Conservation (phyloP, 2,329 filamentous ascomycete genomes). For the Claviceps fusiformis region DNA sequence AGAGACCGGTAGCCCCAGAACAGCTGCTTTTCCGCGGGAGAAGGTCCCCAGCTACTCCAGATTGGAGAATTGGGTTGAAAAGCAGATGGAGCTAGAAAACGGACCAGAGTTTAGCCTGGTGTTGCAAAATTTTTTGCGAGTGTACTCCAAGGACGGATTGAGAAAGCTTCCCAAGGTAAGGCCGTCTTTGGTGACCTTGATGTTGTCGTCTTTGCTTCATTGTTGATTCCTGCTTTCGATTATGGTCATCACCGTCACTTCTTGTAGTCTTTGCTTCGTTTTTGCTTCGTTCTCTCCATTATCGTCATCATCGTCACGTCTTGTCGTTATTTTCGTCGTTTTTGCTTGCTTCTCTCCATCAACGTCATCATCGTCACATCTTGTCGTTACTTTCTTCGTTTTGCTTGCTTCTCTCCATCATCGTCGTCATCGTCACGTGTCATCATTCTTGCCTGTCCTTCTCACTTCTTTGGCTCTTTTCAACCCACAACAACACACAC, state of each 20-base stretch:
- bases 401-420: background rate
- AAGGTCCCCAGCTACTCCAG: slow-evolving; percentile 21
- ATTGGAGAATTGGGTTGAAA: slow-evolving; percentile 25
- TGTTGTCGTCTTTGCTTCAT: background rate
- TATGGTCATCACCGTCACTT: background rate
- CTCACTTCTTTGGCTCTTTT: background rate
- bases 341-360: background rate
- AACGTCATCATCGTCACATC: too few relatives aligned
- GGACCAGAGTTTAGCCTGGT: slow-evolving; percentile 18
- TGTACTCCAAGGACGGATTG: slow-evolving; percentile 21
- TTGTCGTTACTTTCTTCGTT: background rate
- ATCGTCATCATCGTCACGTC: background rate
- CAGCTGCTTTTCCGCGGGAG: slow-evolving; percentile 24
- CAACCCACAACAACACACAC: background rate
- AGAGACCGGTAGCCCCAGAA: slow-evolving; percentile 17
- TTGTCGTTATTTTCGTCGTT: background rate
- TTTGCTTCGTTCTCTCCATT: background rate
- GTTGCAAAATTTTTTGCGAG: slow-evolving; percentile 24
- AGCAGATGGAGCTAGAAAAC: slow-evolving; percentile 22
- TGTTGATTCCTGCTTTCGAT: background rate
- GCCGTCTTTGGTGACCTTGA: background rate
- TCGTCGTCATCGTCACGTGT: too few relatives aligned
- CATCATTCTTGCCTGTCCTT: background rate
- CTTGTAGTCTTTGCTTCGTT: background rate
- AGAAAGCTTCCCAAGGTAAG: slow-evolving; percentile 26